phyloP scores from a whole-genome alignment of 2,329 filamentous ascomycete genomes.

The Xylariaceae sp. region DNA sequence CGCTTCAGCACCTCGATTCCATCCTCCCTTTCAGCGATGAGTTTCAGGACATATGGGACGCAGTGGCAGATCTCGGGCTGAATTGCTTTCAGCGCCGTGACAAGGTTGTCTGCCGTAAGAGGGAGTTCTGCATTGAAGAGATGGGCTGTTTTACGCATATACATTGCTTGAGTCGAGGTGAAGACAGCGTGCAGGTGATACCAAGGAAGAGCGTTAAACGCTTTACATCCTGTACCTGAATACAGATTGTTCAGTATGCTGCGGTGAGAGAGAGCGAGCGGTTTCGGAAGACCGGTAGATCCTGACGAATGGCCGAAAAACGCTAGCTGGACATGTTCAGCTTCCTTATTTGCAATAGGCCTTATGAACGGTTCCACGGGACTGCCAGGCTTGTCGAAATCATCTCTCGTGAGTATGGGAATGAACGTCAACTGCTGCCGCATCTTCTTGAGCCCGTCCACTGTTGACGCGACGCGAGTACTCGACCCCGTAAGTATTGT shows the following conservation, averaged over 20 bases:
- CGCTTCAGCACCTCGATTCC: conserved; percentile 35
- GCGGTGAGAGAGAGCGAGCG: conserved; percentile 41
- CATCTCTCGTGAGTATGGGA: conserved; percentile 21
- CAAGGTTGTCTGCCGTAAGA: conserved; percentile 35
- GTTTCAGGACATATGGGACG: conserved; percentile 41
- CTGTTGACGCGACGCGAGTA: conserved; percentile 31
- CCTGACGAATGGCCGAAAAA: conserved; percentile 48
- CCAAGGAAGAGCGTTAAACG: conserved; percentile 43
- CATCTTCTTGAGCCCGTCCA: conserved; percentile 26
- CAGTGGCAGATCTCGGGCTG: conserved; percentile 39
- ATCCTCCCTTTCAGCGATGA: conserved; percentile 36
- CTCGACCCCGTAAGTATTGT: conserved; percentile 38
- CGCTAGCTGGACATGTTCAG: conserved; percentile 32
- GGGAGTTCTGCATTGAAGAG: conserved; percentile 41
- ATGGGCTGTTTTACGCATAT: conserved; percentile 39
- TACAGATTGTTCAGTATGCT: conserved; percentile 36
- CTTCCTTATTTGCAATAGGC: conserved; percentile 24
- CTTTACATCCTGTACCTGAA: conserved; percentile 35
- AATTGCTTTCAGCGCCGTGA: conserved; percentile 35
- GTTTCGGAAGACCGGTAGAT: conserved; percentile 46
- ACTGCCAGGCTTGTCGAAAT: conserved; percentile 21
- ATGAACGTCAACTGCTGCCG: conserved; percentile 22
- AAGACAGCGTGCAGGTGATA: conserved; percentile 43
- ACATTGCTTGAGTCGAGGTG: conserved; percentile 43
- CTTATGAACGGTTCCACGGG: conserved; percentile 23